Conservation (phyloP, 2,329 filamentous ascomycete genomes). For the Colletotrichum liaoningense region DNA sequence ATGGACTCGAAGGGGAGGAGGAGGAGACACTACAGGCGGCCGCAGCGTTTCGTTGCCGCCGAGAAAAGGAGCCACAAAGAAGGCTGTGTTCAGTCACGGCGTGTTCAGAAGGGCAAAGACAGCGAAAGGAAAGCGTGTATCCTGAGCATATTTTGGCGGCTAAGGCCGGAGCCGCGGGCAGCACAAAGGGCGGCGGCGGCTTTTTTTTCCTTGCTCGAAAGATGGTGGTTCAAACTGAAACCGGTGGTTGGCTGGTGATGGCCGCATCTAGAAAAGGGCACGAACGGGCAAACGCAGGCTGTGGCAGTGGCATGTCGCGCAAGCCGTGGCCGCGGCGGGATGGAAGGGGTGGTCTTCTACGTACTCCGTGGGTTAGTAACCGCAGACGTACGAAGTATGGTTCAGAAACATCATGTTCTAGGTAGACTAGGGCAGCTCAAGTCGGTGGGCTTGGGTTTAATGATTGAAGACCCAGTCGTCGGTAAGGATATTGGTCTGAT, state of each 20-base stretch:
- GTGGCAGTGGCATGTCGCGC: background rate
- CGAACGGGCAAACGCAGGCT: background rate
- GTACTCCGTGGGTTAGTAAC: no score
- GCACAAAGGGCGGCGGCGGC: background rate
- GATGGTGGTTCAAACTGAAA: constrained; percentile 26
- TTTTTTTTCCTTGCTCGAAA: background rate
- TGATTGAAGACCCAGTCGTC: background rate
- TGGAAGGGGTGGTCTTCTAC: constrained; percentile 4
- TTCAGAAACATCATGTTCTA: constrained; percentile 28
- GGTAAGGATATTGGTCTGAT: background rate
- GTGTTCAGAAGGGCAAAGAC: background rate
- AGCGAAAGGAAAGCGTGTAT: background rate
- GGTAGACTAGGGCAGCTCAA: background rate
- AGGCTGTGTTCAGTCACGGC: background rate
- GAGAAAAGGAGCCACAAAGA: background rate
- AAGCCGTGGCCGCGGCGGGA: background rate
- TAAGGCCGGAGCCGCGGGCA: constrained; percentile 23
- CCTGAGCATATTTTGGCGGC: constrained; percentile 5
- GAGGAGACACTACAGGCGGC: background rate
- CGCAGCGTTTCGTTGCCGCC: background rate
- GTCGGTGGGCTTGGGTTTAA: background rate
- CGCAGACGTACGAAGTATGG: background rate
- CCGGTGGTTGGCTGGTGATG: constrained; percentile 14
- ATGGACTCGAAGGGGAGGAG: background rate
- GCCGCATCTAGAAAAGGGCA: constrained; percentile 1